Conservation (phyloP, 306 rosid species). For the Prunus campanulata region DNA sequence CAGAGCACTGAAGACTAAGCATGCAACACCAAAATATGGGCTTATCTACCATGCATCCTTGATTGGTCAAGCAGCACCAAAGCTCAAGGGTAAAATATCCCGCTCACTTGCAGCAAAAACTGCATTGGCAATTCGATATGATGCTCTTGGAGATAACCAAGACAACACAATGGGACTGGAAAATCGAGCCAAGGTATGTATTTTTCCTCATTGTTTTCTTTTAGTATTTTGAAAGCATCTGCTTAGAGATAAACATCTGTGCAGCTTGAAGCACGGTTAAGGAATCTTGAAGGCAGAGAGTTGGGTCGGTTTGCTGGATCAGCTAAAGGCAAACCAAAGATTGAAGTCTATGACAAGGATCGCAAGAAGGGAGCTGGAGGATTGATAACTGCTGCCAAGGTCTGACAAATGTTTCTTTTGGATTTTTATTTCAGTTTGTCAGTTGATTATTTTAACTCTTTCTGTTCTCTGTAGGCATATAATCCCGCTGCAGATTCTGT, state of each 20-base stretch:
- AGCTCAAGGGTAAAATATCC: constrained; percentile 83
- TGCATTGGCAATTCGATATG: constrained; percentile 76
- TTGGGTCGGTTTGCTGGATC: constrained; percentile 81
- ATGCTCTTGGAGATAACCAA: constrained; percentile 77
- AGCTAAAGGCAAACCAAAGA: constrained; percentile 86
- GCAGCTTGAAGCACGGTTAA: constrained; percentile 81
- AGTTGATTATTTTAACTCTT: neutral
- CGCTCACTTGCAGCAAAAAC: constrained; percentile 89
- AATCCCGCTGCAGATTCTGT: constrained; percentile 78
- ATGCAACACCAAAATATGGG: constrained; percentile 92
- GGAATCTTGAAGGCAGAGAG: constrained; percentile 85
- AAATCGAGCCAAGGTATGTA: constrained; percentile 66
- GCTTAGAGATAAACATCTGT: neutral
- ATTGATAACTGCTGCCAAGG: constrained; percentile 84
- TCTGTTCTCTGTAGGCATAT: constrained; percentile 56
- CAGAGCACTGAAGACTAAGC: constrained; percentile 89
- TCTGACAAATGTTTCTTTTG: constrained; percentile 19
- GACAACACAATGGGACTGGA: constrained; percentile 89
- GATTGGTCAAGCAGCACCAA: constrained; percentile 92
- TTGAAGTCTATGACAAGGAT: constrained; percentile 89
- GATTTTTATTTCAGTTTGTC: constrained; percentile 3
- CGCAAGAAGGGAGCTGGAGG: constrained; percentile 76
- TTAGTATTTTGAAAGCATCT: neutral
- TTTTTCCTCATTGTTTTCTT: neutral
- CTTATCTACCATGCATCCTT: constrained; percentile 94